Percentiles rank a stretch among this genome's conserved stretches.
These are phyloP conservation scores for Castanea mollissima DNA, from an alignment of 306 rosid genomes.

Conservation along the genomic window DNA sequence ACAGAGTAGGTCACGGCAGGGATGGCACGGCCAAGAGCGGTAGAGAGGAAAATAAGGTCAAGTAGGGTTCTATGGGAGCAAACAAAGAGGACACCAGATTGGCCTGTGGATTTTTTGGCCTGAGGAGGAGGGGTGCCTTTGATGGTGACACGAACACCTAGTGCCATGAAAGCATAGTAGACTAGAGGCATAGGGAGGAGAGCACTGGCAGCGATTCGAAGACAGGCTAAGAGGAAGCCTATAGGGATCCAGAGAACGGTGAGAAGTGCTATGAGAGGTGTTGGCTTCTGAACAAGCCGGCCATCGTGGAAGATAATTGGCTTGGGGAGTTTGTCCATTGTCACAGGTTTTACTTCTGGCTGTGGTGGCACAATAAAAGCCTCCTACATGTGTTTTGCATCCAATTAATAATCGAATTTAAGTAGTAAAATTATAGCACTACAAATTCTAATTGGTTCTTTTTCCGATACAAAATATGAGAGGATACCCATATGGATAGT, in stretches of 20 bases:
- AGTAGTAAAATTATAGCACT: too few relatives aligned
- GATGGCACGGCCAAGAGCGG: slow-evolving; percentile 73
- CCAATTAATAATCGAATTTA: too few relatives aligned
- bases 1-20: slow-evolving; percentile 82
- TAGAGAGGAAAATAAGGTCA: slow-evolving; percentile 81
- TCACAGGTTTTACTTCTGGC: slow-evolving; percentile 46
- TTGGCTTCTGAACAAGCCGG: slow-evolving; percentile 65
- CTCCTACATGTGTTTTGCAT: slow-evolving; percentile 41
- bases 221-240: slow-evolving; percentile 65
- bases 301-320: slow-evolving; percentile 90
- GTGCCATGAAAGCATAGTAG: slow-evolving; percentile 63
- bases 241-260: slow-evolving; percentile 73
- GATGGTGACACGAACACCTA: slow-evolving; percentile 14
- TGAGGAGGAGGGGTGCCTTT: slow-evolving; percentile 76
- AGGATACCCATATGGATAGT: too few relatives aligned
- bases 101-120: slow-evolving; percentile 26
- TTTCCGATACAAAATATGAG: too few relatives aligned
- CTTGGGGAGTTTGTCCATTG: slow-evolving; percentile 60
- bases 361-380: slow-evolving; percentile 56
- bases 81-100: slow-evolving; percentile 62
- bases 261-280: slow-evolving; percentile 56
- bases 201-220: slow-evolving; percentile 64
- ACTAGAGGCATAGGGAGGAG: slow-evolving; percentile 76
- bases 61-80: slow-evolving; percentile 80
- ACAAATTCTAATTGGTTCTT: too few relatives aligned